A percentile compares a stretch with the other conserved stretches of the same genome.
Evolutionary conservation across 257 asterid genomes (phyloP).

Genomic region (Penstemon newberryi): DNA sequence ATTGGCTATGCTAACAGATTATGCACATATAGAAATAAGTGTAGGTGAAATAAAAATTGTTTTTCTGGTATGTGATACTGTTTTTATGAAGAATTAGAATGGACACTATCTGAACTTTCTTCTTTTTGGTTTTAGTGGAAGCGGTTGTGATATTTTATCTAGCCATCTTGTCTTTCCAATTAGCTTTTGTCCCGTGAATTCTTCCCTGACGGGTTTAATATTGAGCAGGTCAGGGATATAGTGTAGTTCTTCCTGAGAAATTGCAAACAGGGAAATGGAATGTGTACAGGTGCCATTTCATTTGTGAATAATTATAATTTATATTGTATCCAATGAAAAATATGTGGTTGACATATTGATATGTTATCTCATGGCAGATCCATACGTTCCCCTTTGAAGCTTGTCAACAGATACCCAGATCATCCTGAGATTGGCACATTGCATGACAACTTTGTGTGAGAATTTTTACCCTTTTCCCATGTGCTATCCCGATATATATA

Average conservation of each 20-base stretch:
- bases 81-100: no score
- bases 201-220: neutral
- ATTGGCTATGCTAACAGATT: no score
- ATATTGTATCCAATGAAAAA: neutral
- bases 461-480: slow-evolving; percentile 1
- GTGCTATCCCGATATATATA: neutral
- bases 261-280: slow-evolving; percentile 70
- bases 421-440: slow-evolving; percentile 66
- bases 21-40: no score
- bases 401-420: slow-evolving; percentile 46
- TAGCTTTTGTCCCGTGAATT: no score
- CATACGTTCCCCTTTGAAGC: slow-evolving; percentile 52
- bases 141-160: no score
- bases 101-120: no score
- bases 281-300: slow-evolving; percentile 50
- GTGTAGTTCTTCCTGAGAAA: slow-evolving; percentile 69
- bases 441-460: slow-evolving; percentile 74
- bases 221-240: slow-evolving; percentile 60
- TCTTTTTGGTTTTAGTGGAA: no score
- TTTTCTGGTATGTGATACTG: no score
- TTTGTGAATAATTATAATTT: neutral
- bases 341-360: neutral
- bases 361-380: slow-evolving; percentile 37
- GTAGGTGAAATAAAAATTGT: no score
- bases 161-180: no score